These are phyloP conservation scores for Perkinsus marinus DNA, from an alignment of 169 alveolate genomes.

Conservation along the genomic window DNA sequence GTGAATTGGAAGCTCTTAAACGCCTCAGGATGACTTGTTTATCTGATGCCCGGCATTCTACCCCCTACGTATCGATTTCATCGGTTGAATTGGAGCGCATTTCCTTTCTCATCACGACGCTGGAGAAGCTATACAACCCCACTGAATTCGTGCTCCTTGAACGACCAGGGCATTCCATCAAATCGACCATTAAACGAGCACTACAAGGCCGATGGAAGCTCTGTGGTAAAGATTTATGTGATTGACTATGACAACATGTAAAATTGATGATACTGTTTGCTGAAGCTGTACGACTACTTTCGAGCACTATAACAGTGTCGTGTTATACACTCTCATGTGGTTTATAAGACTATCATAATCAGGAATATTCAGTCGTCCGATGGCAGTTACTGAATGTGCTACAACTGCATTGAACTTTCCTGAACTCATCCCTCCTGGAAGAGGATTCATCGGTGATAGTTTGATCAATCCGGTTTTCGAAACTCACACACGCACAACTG, in stretches of 20 bases:
- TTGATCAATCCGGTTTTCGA: neutral
- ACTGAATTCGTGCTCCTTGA: neutral
- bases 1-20: no score
- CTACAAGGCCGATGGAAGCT: neutral
- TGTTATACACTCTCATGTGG: no score
- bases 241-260: neutral
- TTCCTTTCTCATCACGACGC: neutral
- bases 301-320: no score
- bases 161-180: neutral
- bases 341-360: no score
- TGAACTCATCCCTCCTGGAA: neutral
- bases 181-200: neutral
- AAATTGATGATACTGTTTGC: neutral
- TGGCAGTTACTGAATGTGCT: no score
- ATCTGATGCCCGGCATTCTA: neutral
- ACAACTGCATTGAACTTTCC: neutral
- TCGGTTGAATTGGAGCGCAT: neutral
- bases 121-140: neutral
- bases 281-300: no score
- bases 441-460: neutral
- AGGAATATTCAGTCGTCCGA: no score
- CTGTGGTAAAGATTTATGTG: neutral
- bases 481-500: neutral
- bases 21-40: neutral
- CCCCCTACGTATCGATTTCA: neutral